Base-by-base conservation (phyloP, 2,329 filamentous ascomycete genomes). In the Orbilia ellipsospora region DNA sequence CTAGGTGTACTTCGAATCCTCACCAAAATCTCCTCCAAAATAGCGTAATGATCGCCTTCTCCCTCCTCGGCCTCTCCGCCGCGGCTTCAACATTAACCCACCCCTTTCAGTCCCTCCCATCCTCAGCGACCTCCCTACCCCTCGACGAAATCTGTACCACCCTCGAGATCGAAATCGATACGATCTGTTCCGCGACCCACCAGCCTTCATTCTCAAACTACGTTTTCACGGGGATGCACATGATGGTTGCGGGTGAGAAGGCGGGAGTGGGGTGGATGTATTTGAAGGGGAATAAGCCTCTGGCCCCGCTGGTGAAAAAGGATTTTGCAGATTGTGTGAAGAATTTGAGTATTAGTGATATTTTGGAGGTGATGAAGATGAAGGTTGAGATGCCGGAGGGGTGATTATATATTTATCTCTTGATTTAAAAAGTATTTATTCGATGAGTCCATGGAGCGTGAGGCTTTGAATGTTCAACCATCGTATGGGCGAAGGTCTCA, bases 341-440 rank as follows among this genome's bases (percentile, higher is more conserved):
- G 40, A 63, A 50, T 51, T 63, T 77, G 70, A 74, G 69, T 28
- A 63, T 77, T 28, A 61, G 66, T 48, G 75, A 77, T 69, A 77
- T 77, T 44, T 61, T 73, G 51, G 75, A 77, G 54, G 70, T 73
- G 13, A 69, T 77, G 69, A 65, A 62, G 48, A 74, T 75, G 69
- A 77, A 75, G 56, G 75, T 74, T 44, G 75, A 74, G 55, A 75
- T 75, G 55, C 64, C 72, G 16, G 72, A 75, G 36, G 66, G 64
- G 10, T 68, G 36, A 63, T 12, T 2, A 2, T 36, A 36, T 36
- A 36, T 36, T 4, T 36, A 23, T 2, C 23, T 23, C 23, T n/a
- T n/a, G 23, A 23, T 23, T 2, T 4, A 23, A 4, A 23, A 23
- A 23, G 2, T 2, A 23, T 23, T 23, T 4, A 23, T 23, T 23